Evolutionary conservation across 2,329 filamentous ascomycete species (phyloP), one percentile per base, ranked within the genome.

Genomic region (Colletotrichum sp.): DNA sequence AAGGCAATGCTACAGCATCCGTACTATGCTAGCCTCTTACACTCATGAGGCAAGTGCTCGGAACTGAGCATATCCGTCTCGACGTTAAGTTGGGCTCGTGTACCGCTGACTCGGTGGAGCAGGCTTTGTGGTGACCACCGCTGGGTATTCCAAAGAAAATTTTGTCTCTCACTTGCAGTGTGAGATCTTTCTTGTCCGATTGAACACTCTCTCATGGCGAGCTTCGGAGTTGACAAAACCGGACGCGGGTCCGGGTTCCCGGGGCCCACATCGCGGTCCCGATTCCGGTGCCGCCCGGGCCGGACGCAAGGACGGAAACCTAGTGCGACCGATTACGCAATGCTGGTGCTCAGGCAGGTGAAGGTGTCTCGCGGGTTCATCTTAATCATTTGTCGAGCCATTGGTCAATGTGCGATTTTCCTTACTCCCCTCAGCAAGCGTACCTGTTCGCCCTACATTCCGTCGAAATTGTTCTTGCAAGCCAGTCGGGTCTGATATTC

Each of bases 91-190:
- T 7, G 39, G 39, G 19, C 19, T 48, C 3, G 19, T n/a, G 2
- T 2, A n/a, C 6, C 3, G n/a, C 39, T n/a, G 39, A 11, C 11
- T 48, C 19, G 39, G n/a, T n/a, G 11, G 39, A 48, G 19, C 39
- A 12, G 39, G 39, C 39, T n/a, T 48, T n/a, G 39, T 4, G 19
- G 9, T n/a, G 39, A 48, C 19, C 19, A 22, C 19, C 6, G 39
- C 39, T 22, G 12, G 39, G 1, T 12, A 1, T 9, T 19, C 0
- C 9, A 9, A 48, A 48, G 39, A 7, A n/a, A 1, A 9, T 6
- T 48, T 9, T 48, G 9, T 5, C 39, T n/a, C 39, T 12, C 9
- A n/a, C 19, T n/a, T 48, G 39, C 19, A 48, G 39, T n/a, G 19
- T 3, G 19, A 48, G n/a, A 22, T 48, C 5, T 48, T 48, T 48